phyloP scores from a whole-genome alignment of 2,329 filamentous ascomycete genomes.

The Aspergillus sclerotialis region DNA sequence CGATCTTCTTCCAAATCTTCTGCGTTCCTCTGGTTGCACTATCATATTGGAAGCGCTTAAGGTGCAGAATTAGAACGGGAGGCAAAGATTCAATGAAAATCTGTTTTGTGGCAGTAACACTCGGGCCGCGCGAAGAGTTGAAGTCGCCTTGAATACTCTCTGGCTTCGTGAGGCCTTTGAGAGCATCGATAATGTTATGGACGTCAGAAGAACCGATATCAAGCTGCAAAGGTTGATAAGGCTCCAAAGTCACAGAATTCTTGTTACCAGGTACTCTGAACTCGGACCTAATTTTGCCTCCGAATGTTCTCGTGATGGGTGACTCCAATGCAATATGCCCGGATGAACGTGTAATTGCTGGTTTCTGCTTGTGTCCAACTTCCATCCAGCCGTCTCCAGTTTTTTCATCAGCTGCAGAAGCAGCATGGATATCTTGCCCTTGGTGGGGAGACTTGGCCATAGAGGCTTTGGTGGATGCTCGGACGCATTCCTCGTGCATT shows the following conservation, averaged over 20 bases:
- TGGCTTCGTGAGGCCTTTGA: conserved; percentile 74
- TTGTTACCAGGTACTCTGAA: conserved; percentile 80
- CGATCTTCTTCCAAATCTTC: conserved; percentile 98
- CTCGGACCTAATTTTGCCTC: conserved; percentile 83
- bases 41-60: conserved; percentile 97
- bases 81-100: conserved; percentile 89
- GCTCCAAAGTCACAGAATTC: conserved; percentile 84
- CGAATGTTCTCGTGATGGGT: conserved; percentile 90
- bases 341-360: conserved; percentile 78
- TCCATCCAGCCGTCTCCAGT: conserved; percentile 76
- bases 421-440: conserved; percentile 39
- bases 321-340: conserved; percentile 66
- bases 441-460: too few relatives aligned
- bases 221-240: conserved; percentile 88
- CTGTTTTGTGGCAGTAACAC: conserved; percentile 80
- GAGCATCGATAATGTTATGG: conserved; percentile 83
- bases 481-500: conserved; percentile 83
- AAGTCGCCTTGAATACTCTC: conserved; percentile 84
- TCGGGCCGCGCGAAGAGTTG: conserved; percentile 67
- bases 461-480: conserved; percentile 58
- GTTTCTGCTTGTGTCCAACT: conserved; percentile 84
- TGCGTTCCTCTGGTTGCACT: conserved; percentile 73
- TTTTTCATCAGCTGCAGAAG: conserved; percentile 30
- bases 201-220: conserved; percentile 86
- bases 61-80: conserved; percentile 83